Percentiles rank a stretch among this genome's conserved stretches.
These are phyloP conservation scores for Reutealis trisperma DNA, from an alignment of 345 rosid genomes.

Conservation along the genomic window DNA sequence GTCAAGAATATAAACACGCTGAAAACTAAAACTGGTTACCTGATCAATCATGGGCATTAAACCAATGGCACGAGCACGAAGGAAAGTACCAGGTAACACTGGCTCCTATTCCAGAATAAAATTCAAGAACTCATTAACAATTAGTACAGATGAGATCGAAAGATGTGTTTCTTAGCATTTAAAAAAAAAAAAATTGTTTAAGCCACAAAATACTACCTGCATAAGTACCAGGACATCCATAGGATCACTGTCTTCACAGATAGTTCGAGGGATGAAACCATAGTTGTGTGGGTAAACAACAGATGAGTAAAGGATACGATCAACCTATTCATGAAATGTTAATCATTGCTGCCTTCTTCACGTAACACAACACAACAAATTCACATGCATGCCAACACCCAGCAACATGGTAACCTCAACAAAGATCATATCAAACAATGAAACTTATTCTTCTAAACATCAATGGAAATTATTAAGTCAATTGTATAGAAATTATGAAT, in stretches of 20 bases:
- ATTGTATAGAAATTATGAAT: background rate
- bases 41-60: constrained; percentile 99
- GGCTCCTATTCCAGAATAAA: constrained; percentile 61
- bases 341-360: background rate
- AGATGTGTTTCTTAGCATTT: constrained; percentile 1
- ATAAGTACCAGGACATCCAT: constrained; percentile 93
- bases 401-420: background rate
- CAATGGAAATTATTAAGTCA: background rate
- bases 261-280: constrained; percentile 94
- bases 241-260: constrained; percentile 98
- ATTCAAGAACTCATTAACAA: constrained; percentile 11
- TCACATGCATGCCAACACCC: background rate
- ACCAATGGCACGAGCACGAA: constrained; percentile 98
- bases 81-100: constrained; percentile 86
- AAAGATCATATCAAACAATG: background rate
- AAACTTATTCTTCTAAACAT: background rate
- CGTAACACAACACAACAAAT: background rate
- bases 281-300: constrained; percentile 99
- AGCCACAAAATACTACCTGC: constrained; percentile 64
- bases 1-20: too few species aligned
- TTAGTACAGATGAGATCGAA: constrained; percentile 1
- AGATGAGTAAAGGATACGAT: constrained; percentile 92
- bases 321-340: constrained; percentile 60
- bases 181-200: background rate
- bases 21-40: constrained; percentile 36